Conservation (phyloP, 2,329 filamentous ascomycete species). For the Monilinia polystroma region DNA sequence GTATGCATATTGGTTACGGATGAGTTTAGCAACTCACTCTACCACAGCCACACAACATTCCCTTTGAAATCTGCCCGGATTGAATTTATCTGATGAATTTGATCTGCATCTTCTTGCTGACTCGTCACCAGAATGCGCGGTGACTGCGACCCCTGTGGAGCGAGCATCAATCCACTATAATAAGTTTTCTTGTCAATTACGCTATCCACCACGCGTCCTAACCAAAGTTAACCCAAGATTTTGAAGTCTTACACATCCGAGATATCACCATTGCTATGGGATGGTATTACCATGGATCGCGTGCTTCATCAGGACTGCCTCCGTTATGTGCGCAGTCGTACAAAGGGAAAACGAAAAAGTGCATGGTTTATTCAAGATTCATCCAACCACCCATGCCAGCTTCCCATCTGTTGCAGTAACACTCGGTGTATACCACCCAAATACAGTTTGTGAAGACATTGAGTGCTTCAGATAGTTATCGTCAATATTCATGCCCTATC, state of each 20-base stretch:
- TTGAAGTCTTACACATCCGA: neutral
- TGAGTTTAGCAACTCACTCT: neutral
- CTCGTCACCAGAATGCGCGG: conserved; percentile 1
- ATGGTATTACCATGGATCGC: neutral
- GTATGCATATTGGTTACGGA: neutral
- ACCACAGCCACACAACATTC: neutral
- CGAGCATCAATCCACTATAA: conserved; percentile 6
- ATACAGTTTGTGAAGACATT: neutral
- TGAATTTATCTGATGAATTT: neutral
- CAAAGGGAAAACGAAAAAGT: neutral
- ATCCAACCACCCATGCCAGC: neutral
- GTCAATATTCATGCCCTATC: neutral
- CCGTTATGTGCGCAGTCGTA: neutral
- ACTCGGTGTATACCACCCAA: neutral
- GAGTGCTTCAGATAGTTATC: neutral
- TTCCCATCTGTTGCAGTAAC: neutral
- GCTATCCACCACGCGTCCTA: conserved; percentile 17
- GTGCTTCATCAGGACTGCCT: neutral
- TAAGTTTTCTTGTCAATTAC: conserved; percentile 19
- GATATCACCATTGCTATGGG: neutral
- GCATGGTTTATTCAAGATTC: conserved; percentile 2
- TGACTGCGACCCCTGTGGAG: conserved; percentile 6
- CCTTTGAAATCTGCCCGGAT: neutral
- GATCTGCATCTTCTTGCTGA: neutral
- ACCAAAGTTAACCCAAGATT: neutral